A percentile compares a stretch with the other conserved stretches of the same genome.
Evolutionary conservation across 2,329 filamentous ascomycete genomes (phyloP).

Genomic region (Pseudophaeomoniella oleicola): DNA sequence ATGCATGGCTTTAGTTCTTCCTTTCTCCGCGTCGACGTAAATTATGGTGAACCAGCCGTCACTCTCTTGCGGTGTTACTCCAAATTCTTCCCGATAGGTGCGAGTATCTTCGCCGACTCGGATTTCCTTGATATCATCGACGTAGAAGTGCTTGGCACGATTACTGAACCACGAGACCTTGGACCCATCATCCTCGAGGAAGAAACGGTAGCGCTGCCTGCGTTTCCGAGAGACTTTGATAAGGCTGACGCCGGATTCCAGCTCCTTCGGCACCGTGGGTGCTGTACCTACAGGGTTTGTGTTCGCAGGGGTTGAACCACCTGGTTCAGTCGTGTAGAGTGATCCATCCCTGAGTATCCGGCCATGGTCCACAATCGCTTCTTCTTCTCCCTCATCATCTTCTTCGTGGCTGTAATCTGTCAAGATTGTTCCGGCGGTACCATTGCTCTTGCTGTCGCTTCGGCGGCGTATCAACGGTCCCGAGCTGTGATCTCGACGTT

Average conservation of each 20-base stretch:
- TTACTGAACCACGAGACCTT: slow-evolving; percentile 75
- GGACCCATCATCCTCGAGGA: slow-evolving; percentile 67
- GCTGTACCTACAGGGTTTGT: slow-evolving; percentile 24
- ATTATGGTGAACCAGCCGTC: slow-evolving; percentile 78
- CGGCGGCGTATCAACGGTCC: slow-evolving; percentile 78
- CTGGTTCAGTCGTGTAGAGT: neutral
- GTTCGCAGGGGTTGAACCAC: slow-evolving; percentile 14
- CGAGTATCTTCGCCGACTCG: slow-evolving; percentile 69
- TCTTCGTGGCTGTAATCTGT: slow-evolving; percentile 40
- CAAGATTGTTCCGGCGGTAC: slow-evolving; percentile 32
- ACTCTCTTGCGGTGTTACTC: slow-evolving; percentile 52
- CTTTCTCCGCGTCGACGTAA: slow-evolving; percentile 64
- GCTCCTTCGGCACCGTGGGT: slow-evolving; percentile 62
- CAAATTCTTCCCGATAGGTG: slow-evolving; percentile 77
- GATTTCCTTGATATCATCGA: slow-evolving; percentile 90
- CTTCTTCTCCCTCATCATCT: slow-evolving; percentile 36
- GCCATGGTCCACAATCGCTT: slow-evolving; percentile 14
- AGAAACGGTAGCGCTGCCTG: slow-evolving; percentile 56
- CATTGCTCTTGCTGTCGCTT: slow-evolving; percentile 74
- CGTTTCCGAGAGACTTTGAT: slow-evolving; percentile 77
- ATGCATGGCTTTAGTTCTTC: slow-evolving; percentile 65
- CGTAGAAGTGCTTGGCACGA: slow-evolving; percentile 72
- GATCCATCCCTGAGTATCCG: neutral
- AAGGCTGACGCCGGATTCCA: slow-evolving; percentile 65
- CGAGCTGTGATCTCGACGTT: slow-evolving; percentile 72